Evolutionary conservation across 1,139 yeast genomes (phyloP).

Genomic region (Yamadazyma friedrichii): DNA sequence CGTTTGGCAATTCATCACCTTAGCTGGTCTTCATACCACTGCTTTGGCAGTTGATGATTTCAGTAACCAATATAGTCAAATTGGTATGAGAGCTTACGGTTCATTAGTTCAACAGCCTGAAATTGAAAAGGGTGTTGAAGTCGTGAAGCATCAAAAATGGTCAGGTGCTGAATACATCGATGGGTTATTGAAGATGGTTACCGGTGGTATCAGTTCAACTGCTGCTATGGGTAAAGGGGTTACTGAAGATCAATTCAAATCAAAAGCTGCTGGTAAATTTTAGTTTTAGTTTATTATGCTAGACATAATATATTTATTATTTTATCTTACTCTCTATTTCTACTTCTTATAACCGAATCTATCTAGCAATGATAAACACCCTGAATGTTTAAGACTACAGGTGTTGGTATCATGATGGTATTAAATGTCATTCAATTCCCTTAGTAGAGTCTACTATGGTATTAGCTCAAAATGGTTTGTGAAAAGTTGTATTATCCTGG

Average conservation of each 20-base stretch:
- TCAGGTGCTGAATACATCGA: slow-evolving; percentile 98
- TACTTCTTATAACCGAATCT: too few species aligned
- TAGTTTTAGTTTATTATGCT: slow-evolving; percentile 4
- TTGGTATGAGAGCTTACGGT: slow-evolving; percentile 97
- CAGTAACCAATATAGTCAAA: slow-evolving; percentile 71
- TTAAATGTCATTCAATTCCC: too few species aligned
- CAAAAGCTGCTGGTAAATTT: slow-evolving; percentile 20
- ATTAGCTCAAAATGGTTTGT: too few species aligned
- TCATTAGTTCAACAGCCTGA: slow-evolving; percentile 83
- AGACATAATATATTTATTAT: slow-evolving; percentile 4
- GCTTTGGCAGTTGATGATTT: slow-evolving; percentile 90
- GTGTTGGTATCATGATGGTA: too few species aligned
- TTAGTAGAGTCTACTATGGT: too few species aligned
- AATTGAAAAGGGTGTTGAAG: slow-evolving; percentile 88
- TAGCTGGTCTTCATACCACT: slow-evolving; percentile 96
- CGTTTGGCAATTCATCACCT: slow-evolving; percentile 97
- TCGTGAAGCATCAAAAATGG: slow-evolving; percentile 98
- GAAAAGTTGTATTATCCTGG: too few species aligned
- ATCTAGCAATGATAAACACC: too few species aligned
- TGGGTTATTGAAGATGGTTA: slow-evolving; percentile 81
- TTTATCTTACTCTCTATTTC: not conserved
- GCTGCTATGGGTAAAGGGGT: slow-evolving; percentile 99
- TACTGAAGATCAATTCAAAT: slow-evolving; percentile 92
- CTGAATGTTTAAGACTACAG: too few species aligned
- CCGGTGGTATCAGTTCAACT: slow-evolving; percentile 94